phyloP scores from a whole-genome alignment of 805 yeast genomes.

The Starmerella bombi region DNA sequence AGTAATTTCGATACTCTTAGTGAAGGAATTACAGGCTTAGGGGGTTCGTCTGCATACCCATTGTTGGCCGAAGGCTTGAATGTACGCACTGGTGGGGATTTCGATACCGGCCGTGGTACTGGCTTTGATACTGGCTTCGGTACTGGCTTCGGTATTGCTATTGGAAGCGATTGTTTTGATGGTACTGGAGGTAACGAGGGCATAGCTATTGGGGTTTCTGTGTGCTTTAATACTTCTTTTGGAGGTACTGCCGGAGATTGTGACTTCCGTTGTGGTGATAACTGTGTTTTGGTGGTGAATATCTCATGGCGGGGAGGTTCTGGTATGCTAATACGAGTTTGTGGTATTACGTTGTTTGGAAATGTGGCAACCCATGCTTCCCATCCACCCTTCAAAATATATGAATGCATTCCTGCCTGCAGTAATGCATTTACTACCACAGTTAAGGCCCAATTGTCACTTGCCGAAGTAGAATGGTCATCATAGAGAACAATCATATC shows the following conservation, averaged over 20 bases:
- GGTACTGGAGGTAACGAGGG: neutral
- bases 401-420: conserved; percentile 32
- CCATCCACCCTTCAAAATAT: conserved; percentile 45
- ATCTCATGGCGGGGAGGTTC: too few relatives aligned
- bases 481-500: conserved; percentile 59
- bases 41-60: conserved; percentile 12
- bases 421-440: conserved; percentile 29
- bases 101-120: too few relatives aligned
- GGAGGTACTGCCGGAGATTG: too few relatives aligned
- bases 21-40: conserved; percentile 3
- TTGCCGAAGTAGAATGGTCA: conserved; percentile 21
- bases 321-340: too few relatives aligned
- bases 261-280: too few relatives aligned
- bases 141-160: neutral
- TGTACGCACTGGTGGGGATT: too few relatives aligned
- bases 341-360: conserved; percentile 5
- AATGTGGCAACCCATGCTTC: conserved; percentile 30
- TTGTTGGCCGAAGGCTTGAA: too few relatives aligned
- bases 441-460: conserved; percentile 26
- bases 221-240: too few relatives aligned
- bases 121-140: too few relatives aligned
- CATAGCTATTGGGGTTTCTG: too few relatives aligned
- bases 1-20: conserved; percentile 11
- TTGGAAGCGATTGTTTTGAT: neutral
- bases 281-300: too few relatives aligned